Evolutionary conservation across 768 basidiomycete species (phyloP), one percentile per base, ranked within the genome.

Genomic region (Pleurotus tuber-regium): DNA sequence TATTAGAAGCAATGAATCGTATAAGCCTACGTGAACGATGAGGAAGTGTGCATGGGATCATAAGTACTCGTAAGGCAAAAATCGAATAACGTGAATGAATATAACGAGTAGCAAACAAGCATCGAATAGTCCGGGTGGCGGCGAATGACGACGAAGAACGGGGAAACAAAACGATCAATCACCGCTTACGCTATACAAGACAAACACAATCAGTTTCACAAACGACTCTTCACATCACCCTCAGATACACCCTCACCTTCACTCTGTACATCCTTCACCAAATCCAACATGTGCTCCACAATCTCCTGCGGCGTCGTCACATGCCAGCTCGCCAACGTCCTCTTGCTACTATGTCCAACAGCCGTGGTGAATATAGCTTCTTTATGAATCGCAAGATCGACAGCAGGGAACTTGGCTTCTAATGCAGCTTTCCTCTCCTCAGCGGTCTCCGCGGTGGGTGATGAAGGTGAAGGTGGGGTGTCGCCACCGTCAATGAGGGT

Each of bases 281-380:
- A 70, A 31, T 79, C 67, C 48, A 89, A 65, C 77, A 95, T 82
- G 57, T 87, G 81, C 6, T 88, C 88, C 19, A 96, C 83, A 54
- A 96, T 81, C 72, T 95, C 93, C 48, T 81, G 82, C 11, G 95
- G 90, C 40, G 86, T 83, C 54, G 89, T 92, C 47, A 97, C 87
- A 68, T 97, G 94, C 92, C 92, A 96, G 40, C 79, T 81, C 16
- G 93, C 95, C 43, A 94, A 72, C 42, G 95, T 98, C 60, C 89
- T 82, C 73, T 96, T 96, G 61, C 79, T 83, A 60, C 84, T 84
- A 54, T 89, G 89, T 1, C 95, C 95, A n/a, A 98, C 92, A 24
- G 92, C 88, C 4, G 92, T 92, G 18, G 94, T 91, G 76, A 96
- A 98, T 38, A 96, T 74, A 19, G 79, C 82, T 4, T 89, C 87